A percentile compares a stretch with the other conserved stretches of the same genome.
phyloP scores from a whole-genome alignment of 2,329 filamentous ascomycete genomes.

The Trichoderma semiorbis region DNA sequence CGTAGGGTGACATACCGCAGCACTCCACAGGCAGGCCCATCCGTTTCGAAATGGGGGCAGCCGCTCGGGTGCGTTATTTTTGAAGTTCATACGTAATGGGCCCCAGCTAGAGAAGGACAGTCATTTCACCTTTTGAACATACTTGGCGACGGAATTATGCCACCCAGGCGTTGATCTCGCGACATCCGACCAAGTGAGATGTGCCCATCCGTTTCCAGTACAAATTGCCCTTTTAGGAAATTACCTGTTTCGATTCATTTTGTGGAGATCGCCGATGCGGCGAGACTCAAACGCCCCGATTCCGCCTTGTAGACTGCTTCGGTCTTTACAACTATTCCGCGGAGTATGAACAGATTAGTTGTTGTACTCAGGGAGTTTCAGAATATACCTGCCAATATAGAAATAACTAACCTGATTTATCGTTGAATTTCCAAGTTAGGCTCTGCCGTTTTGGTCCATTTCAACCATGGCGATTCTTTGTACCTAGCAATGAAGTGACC shows the following conservation, averaged over 20 bases:
- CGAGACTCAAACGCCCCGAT: not conserved
- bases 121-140: not conserved
- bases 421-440: not conserved
- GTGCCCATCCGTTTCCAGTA: not conserved
- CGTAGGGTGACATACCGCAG: not conserved
- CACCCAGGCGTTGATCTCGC: not conserved
- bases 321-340: too few species aligned
- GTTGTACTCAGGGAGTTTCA: not conserved
- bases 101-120: not conserved
- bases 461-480: not conserved
- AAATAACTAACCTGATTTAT: not conserved
- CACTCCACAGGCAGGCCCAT: not conserved
- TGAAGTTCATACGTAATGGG: not conserved
- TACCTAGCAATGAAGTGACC: not conserved
- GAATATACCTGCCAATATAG: not conserved
- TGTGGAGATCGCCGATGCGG: not conserved
- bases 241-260: not conserved
- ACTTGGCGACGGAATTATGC: not conserved
- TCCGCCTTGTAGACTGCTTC: not conserved
- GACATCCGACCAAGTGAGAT: not conserved
- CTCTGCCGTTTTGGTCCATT: not conserved
- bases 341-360: not conserved
- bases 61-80: not conserved
- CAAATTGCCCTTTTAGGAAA: not conserved
- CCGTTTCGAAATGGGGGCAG: not conserved